A percentile compares a stretch with the other conserved stretches of the same genome.
Conservation (phyloP, 176 grass and related monocot species). For the Eremochloa ophiuroides region DNA sequence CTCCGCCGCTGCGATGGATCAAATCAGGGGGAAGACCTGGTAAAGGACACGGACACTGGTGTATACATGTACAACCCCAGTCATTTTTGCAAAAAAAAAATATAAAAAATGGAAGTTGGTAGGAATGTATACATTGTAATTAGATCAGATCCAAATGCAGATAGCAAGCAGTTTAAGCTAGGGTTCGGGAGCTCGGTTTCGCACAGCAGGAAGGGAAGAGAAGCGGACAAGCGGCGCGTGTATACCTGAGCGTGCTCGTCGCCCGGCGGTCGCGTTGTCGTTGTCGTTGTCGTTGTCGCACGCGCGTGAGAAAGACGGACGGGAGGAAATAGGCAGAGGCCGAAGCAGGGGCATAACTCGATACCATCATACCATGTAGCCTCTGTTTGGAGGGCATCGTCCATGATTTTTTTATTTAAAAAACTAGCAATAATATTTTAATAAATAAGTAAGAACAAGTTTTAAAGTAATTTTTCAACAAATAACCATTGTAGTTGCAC, state of each 20-base stretch:
- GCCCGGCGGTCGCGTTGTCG: background rate
- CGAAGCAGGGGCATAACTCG: background rate
- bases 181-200: too few relatives aligned
- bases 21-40: background rate
- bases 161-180: too few relatives aligned
- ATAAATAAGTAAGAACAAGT: too few relatives aligned
- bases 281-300: background rate
- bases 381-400: too few relatives aligned
- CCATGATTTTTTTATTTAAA: too few relatives aligned
- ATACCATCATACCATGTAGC: background rate
- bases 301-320: background rate
- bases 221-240: background rate
- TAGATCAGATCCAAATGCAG: background rate
- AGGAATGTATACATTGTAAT: background rate
- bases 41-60: background rate
- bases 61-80: background rate
- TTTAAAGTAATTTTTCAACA: too few relatives aligned
- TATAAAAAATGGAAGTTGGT: background rate
- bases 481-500: too few relatives aligned
- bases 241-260: background rate
- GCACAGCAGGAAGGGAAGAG: background rate
- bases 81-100: background rate
- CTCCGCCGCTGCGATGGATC: background rate
- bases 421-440: too few relatives aligned
- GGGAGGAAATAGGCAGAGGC: background rate